Base-by-base conservation (phyloP, 1,284 basidiomycete genomes). In the Irpex sp. region DNA sequence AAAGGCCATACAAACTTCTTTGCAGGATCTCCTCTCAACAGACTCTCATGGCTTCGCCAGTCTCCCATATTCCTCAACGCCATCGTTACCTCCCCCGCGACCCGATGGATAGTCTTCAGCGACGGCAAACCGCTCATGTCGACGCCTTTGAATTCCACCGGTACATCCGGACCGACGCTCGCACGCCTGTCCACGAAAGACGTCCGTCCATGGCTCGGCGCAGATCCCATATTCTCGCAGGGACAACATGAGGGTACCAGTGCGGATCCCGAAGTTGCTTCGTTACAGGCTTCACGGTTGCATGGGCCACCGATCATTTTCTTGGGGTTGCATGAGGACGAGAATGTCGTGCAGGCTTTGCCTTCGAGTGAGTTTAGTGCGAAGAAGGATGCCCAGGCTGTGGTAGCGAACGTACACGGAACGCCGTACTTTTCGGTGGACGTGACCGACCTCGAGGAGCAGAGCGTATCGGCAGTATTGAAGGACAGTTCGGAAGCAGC, bases 381-480 rank as follows among this genome's bases (percentile, higher is more conserved):
- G 11, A 71, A 73, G 63, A 57, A 70, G 54, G 70, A 72, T 53
- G 63, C 72, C 11, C 70, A 75, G 19, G 71, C 75, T 39, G 77
- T 83, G 55, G 80, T 88, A 1, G 79, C 83, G 54, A 84, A 87
- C 61, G 79, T 95, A 4, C 74, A 85, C 37, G 93, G 93, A 26
- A 84, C 83, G 4, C 87, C 92, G 0, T 94, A 89, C 72, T 96
- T 95, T 73, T 82, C 93, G 0, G 68, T 96, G 63, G 93, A 95
- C 71, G 80, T 92, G 0, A 81, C 79, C 3, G 82, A 85, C 58
- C 71, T 85, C 17, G 77, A 80, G 1, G 72, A 84, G n/a, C 70
- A 75, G 21, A 69, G 75, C 39, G 68, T 89, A 13, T 75, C 84
- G 11, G 72, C 75, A 7, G 69, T 83, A 1, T 66, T 91, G 46